Base-by-base conservation (phyloP, 768 basidiomycete genomes). In the Chiua virens region DNA sequence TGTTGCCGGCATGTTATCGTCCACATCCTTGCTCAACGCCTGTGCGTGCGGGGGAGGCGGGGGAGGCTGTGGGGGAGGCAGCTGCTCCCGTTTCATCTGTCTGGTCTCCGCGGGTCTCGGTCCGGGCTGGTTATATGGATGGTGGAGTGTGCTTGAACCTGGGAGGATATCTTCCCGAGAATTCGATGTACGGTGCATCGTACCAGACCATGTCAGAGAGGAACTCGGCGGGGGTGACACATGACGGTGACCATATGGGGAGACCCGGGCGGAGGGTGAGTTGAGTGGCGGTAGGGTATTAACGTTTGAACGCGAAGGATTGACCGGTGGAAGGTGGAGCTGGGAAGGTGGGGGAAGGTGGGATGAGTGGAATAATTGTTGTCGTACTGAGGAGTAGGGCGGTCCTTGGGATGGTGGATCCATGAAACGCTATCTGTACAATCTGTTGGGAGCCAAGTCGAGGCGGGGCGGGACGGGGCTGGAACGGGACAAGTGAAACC, bases 1-100 rank as follows among this genome's bases (percentile, higher is more conserved):
- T 28, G 93, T 89, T n/a, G 87, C 82, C 2, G 90, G 86, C 88
- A 91, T 87, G 50, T 77, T 75, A 62, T 91, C 89, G 52, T 91
- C 89, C 10, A 52, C 44, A 34, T 78, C 78, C 28, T 73, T 73
- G 50, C 65, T 49, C 21, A 53, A 45, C 20, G 45, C 42, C 17
- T 51, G 65, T 6, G 49, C 54, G 15, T 58, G 60, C 1, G 56
- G 60, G 0, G 50, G 44, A 3, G 60, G 58, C 4, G 61, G 63
- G 39, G 62, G 56, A 38, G 62, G 65, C 35, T 52, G 64, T 25
- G 54, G 63, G 2, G 55, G 66, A n/a, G 59, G 53, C 8, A 54
- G 55, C 9, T 64, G 67, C 47, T 67, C 64, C 14, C 64, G 65
- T 48, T 70, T 67, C 60, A 63, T 57, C 40, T 60, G 65, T 42